Base-by-base conservation (phyloP, 768 basidiomycete species). In the Russula ochroleuca region DNA sequence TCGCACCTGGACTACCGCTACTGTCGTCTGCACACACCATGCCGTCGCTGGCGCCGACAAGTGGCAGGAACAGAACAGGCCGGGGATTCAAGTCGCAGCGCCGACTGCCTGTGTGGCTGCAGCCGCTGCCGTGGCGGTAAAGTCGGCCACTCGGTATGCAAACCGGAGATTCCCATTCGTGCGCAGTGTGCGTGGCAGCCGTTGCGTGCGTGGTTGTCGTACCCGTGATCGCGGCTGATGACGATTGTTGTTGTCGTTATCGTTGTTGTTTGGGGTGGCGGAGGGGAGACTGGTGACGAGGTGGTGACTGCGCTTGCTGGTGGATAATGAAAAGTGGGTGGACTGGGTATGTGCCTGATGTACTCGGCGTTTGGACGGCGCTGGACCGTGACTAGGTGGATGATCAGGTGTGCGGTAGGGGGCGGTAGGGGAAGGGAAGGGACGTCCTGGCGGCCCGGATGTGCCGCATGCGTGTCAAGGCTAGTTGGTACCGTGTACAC, bases 91-190 rank as follows among this genome's bases (percentile, higher is more conserved):
- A 28, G 28, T 28, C 5, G 45, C n/a, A 47, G 45, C 45, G n/a
- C 21, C 25, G 25, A 25, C 48, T 6, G 13, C 48, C 0, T 2
- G 28, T 28, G 28, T 5, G 28, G 48, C 23, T 17, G 48, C 48
- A 0, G 23, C 47, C 23, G 23, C 47, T 1, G 21, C 47, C 23
- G 59, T 53, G 7, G 66, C 54, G 15, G 56, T 57, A 11, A 65
- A 54, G 47, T 83, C 82, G 5, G 28, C 5, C 2, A 28, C 28
- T 2, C 28, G 17, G 73, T 81, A 69, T 84, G 81, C 35, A 86
- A 69, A 17, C 88, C 87, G 73, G 88, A 0, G 82, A 80, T 66
- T 92, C 90, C 82, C 83, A 87, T 67, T 91, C 90, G 63, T 88
- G 72, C 47, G 64, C 77, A 5, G 58, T 33, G 11, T 65, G 52